Base-by-base conservation (phyloP, 177 flowering plant species). In the Vitis hybrid region DNA sequence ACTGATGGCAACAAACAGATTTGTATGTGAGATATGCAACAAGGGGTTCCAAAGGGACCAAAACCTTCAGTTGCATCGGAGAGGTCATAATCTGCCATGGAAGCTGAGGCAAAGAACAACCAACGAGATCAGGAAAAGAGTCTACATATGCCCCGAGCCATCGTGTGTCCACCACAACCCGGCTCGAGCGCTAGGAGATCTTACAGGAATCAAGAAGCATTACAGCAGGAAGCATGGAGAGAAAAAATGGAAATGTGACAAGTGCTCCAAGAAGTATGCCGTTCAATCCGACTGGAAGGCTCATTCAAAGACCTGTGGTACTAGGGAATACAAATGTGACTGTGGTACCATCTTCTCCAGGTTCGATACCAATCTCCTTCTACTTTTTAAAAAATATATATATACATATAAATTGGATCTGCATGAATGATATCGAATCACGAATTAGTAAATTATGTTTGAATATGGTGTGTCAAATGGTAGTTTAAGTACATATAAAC, bases 251-350 rank as follows among this genome's bases (percentile, higher is more conserved):
- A 86, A 86, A 75, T 86, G 90, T 53, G 88, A 86, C 63, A 86
- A 84, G 68, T 86, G 90, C 68, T 86, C 90, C 2, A 86, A 86
- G 78, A 85, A 85, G 70, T 85, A 86, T 15, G 97, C 97, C 0
- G 97, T 92, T 15, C 97, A 89, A 51, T 90, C 95, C 4, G 97
- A 92, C 66, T 89, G 92, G 95, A 92, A 92, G 75, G 97, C 97
- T 69, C 97, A 92, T 64, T 86, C 85, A 13, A 92, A 92, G 79
- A 86, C 86, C 31, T 86, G 90, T 70, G 90, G 90, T 2, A 84
- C 90, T 3, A 76, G 85, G 55, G 90, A 86, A 62, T 86, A 86
- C 63, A 86, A 83, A 67, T 86, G 90, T 76, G 90, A 86, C 48
- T 86, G 90, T 74, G 97, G 97, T 19, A 87, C 97, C 74, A 85